These are phyloP conservation scores for Salix brachista DNA, from an alignment of 345 rosid genomes.

Conservation along the genomic window DNA sequence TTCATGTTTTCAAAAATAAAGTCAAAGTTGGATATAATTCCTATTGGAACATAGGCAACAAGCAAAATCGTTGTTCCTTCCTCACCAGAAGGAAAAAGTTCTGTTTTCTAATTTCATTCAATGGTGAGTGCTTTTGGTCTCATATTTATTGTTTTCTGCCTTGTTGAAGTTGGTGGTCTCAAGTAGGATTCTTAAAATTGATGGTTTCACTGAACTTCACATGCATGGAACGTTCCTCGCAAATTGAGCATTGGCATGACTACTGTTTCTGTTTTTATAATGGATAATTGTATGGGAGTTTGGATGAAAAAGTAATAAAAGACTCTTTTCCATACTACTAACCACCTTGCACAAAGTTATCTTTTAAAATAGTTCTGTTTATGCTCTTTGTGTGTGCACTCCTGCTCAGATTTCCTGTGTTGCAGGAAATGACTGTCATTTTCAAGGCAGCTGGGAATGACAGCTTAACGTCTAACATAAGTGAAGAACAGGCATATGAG, in stretches of 20 bases:
- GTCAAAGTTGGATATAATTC: background rate
- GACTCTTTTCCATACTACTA: background rate
- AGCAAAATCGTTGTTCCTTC: background rate
- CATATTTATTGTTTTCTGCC: background rate
- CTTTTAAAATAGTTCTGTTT: background rate
- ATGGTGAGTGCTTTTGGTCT: background rate
- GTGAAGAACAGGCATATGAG: slow-evolving; percentile 63
- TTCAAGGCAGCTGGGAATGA: slow-evolving; percentile 18
- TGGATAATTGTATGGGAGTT: background rate
- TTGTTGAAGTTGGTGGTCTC: background rate
- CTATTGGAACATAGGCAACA: background rate
- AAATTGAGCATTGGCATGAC: background rate
- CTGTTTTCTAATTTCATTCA: background rate
- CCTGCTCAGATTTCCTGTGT: slow-evolving; percentile 10
- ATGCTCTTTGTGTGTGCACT: background rate
- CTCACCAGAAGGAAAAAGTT: background rate
- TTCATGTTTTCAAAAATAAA: background rate
- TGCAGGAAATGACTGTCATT: slow-evolving; percentile 30
- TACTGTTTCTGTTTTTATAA: background rate
- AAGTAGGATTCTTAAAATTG: slow-evolving; percentile 1
- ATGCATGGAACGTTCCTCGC: background rate
- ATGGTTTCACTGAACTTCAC: background rate
- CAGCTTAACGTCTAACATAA: slow-evolving; percentile 6
- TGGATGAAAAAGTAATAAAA: background rate
- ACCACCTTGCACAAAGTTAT: background rate